Percentiles rank a stretch among this genome's conserved stretches.
These are phyloP conservation scores for Lolium rigidum DNA, from an alignment of 176 grass and related monocot species.

Conservation along the genomic window DNA sequence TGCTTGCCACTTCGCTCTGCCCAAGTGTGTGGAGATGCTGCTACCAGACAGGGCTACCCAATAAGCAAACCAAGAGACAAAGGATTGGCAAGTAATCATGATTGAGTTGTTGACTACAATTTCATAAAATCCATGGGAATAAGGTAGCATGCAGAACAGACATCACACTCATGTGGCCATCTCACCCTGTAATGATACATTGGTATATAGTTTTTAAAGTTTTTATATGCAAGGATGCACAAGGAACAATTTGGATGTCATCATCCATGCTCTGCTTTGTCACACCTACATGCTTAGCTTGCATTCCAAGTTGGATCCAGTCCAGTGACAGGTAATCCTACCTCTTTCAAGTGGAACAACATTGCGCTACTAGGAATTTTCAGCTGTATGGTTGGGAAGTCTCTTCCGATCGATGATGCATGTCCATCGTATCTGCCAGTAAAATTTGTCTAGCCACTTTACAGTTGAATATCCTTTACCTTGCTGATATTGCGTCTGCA, in stretches of 20 bases:
- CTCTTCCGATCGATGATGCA: constrained; percentile 23
- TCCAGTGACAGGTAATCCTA: constrained; percentile 33
- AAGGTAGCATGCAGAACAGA: constrained; percentile 33
- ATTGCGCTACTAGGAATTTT: constrained; percentile 18
- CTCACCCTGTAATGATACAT: constrained; percentile 17
- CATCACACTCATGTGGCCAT: constrained; percentile 33
- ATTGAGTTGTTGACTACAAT: constrained; percentile 18
- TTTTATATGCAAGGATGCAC: constrained; percentile 17
- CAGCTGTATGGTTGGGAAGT: constrained; percentile 46
- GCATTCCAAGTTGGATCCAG: constrained; percentile 35
- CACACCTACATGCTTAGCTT: constrained; percentile 44
- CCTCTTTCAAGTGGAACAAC: constrained; percentile 26
- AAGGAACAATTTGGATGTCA: constrained; percentile 12
- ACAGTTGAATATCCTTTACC: constrained; percentile 33
- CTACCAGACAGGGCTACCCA: constrained; percentile 31
- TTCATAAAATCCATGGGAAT: constrained; percentile 24
- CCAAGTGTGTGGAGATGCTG: neutral
- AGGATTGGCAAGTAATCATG: constrained; percentile 25
- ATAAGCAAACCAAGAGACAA: neutral
- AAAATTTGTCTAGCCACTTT: constrained; percentile 20
- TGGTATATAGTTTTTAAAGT: neutral
- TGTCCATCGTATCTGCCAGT: neutral
- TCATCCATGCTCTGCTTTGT: constrained; percentile 16
- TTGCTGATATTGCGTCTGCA: constrained; percentile 36
- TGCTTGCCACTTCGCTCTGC: neutral